Evolutionary conservation across 1,284 basidiomycete species (phyloP), one percentile per base, ranked within the genome.

Genomic region (Sanguinoderma infundibulare): DNA sequence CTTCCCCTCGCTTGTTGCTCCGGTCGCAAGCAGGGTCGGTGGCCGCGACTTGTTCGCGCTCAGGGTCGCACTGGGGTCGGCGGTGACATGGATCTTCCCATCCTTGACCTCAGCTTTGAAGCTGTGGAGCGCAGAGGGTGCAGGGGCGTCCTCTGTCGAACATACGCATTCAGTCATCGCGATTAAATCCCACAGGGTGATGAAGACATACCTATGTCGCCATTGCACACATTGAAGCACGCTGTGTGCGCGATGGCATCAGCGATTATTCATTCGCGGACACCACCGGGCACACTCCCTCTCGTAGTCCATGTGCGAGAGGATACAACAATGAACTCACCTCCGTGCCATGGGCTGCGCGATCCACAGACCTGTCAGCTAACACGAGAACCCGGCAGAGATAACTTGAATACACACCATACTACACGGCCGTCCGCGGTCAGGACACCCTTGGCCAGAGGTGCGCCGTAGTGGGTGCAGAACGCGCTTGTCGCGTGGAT

Each of bases 111-210:
- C 80, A 0, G 87, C 85, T 64, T 89, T 85, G 84, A 95, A 97
- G 2, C 87, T 88, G 75, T 95, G 91, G 49, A 98, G 76, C n/a
- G 90, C 87, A 71, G 88, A 83, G 22, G 95, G 90, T 10, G 94
- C 96, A 8, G 96, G 96, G 0, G 95, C 91, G 74, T 98, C 95
- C 82, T 98, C 95, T 89, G n/a, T n/a, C n/a, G n/a, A 82, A 46
- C 15, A 79, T 78, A 3, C 35, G 8, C 6, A 38, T 14, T 57
- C 12, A 63, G 30, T 35, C 36, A 38, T 20, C 30, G 4, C 2
- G 15, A 2, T 30, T 28, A 14, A 28, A 12, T 24, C 15, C 22
- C 4, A 5, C 36, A 26, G 12, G 12, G 9, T 15, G 32, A 24
- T n/a, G n/a, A 22, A 32, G 20, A 30, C 79, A 42, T 66, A 89